Evolutionary conservation across 1,139 yeast genomes (phyloP).

Genomic region (Sugiyamaella paludigena): DNA sequence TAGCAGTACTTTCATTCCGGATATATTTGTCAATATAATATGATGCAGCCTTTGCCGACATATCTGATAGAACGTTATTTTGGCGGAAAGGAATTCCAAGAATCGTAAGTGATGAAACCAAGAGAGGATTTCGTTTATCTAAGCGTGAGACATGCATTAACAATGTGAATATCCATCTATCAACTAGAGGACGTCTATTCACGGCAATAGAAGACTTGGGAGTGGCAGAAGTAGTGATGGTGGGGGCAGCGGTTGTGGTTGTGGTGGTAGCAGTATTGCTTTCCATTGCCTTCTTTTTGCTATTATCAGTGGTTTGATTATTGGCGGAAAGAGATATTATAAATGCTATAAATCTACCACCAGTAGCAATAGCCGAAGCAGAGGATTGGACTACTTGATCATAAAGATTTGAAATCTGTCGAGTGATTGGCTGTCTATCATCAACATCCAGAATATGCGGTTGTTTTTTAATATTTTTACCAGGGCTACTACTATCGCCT

Average conservation of each 20-base stretch:
- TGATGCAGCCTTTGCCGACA: slow-evolving; percentile 27
- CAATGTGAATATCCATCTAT: slow-evolving; percentile 29
- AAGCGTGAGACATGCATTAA: slow-evolving; percentile 27
- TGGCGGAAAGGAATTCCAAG: slow-evolving; percentile 29
- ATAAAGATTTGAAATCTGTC: slow-evolving; percentile 21
- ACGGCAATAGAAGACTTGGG: slow-evolving; percentile 4
- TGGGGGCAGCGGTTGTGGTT: too few species aligned
- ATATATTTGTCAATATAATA: slow-evolving; percentile 24
- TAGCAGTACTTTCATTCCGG: slow-evolving; percentile 26
- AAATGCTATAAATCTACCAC: slow-evolving; percentile 26
- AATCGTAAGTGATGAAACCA: slow-evolving; percentile 32
- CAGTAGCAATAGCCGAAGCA: slow-evolving; percentile 20
- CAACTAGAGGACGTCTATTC: slow-evolving; percentile 17
- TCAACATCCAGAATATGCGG: background rate
- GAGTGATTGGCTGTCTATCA: slow-evolving; percentile 13
- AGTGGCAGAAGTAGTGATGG: background rate
- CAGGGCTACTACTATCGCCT: background rate
- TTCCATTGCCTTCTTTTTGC: background rate
- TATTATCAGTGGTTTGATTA: slow-evolving; percentile 8
- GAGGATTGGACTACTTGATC: slow-evolving; percentile 14
- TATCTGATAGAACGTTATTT: slow-evolving; percentile 25
- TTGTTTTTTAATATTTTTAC: background rate
- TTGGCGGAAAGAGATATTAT: slow-evolving; percentile 21
- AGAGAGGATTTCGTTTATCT: slow-evolving; percentile 30
- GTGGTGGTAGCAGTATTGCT: too few species aligned